These are phyloP conservation scores for Cladorrhinum sp. DNA, from an alignment of 2,329 filamentous ascomycete genomes.

Conservation along the genomic window DNA sequence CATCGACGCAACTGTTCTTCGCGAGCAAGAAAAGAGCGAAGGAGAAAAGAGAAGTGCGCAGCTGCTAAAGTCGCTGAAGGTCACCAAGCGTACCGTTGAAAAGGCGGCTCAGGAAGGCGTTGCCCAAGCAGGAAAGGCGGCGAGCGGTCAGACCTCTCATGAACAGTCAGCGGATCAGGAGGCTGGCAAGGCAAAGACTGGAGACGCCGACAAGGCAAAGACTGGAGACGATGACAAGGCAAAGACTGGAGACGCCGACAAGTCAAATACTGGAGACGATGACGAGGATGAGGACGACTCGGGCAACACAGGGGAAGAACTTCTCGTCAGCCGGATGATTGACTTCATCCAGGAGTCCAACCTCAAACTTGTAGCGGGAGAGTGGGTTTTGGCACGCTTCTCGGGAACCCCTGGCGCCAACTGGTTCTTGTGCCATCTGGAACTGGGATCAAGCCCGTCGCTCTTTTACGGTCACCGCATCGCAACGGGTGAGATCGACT, in stretches of 20 bases:
- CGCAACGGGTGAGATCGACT: constrained; percentile 34
- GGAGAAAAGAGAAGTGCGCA: constrained; percentile 13
- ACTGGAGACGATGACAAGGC: background rate
- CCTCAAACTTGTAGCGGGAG: constrained; percentile 30
- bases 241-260: background rate
- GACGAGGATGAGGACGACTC: background rate
- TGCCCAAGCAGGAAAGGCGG: background rate
- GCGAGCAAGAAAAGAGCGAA: constrained; percentile 19
- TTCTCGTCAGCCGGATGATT: constrained; percentile 30
- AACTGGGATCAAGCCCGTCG: constrained; percentile 28
- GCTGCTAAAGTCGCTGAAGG: constrained; percentile 8
- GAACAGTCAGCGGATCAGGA: background rate
- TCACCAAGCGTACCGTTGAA: background rate
- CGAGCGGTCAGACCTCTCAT: background rate
- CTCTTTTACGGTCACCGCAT: constrained; percentile 32
- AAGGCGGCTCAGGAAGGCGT: background rate
- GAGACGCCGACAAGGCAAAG: background rate
- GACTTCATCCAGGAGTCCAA: constrained; percentile 31
- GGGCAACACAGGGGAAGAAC: constrained; percentile 23
- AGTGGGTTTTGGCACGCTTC: constrained; percentile 36
- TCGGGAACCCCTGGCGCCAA: constrained; percentile 30
- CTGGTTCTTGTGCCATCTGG: constrained; percentile 35
- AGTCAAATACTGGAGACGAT: background rate
- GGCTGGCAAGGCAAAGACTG: background rate
- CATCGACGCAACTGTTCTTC: constrained; percentile 28